Conservation (phyloP, 768 basidiomycete species). For the Glaciozyma antarctica region DNA sequence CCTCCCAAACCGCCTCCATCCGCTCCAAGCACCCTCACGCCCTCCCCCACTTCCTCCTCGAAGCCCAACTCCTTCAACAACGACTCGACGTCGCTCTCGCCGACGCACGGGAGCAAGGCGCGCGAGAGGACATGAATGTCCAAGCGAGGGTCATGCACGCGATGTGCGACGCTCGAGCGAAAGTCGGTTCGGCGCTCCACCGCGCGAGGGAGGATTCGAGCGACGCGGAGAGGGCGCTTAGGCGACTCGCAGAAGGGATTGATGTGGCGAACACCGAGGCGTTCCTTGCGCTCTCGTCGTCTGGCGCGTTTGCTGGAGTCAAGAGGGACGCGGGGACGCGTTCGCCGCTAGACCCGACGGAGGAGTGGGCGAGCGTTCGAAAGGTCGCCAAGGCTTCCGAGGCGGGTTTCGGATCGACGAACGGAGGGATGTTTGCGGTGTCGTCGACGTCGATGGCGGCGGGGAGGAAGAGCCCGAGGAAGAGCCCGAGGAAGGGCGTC, state of each 20-base stretch:
- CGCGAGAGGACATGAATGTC: not conserved
- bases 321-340: constrained; percentile 21
- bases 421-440: constrained; percentile 1
- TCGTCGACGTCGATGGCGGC: constrained; percentile 4
- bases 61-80: constrained; percentile 7
- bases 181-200: constrained; percentile 13
- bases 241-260: constrained; percentile 11
- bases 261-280: constrained; percentile 14
- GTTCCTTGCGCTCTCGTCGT: constrained; percentile 5
- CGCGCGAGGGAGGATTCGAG: constrained; percentile 1
- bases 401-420: constrained; percentile 16
- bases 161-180: constrained; percentile 21
- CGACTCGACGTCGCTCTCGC: constrained; percentile 3
- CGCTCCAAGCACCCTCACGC: constrained; percentile 10
- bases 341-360: constrained; percentile 13
- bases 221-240: constrained; percentile 2
- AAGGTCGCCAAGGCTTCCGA: constrained; percentile 13
- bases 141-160: constrained; percentile 14
- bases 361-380: constrained; percentile 5
- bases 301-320: not conserved
- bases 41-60: constrained; percentile 11
- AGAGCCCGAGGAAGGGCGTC: constrained; percentile 12
- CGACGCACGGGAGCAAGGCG: constrained; percentile 8
- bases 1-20: not conserved
- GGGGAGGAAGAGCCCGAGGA: not conserved